Evolutionary conservation across 1,139 yeast genomes (phyloP).

Genomic region (Groenewaldozyma auringiensis): DNA sequence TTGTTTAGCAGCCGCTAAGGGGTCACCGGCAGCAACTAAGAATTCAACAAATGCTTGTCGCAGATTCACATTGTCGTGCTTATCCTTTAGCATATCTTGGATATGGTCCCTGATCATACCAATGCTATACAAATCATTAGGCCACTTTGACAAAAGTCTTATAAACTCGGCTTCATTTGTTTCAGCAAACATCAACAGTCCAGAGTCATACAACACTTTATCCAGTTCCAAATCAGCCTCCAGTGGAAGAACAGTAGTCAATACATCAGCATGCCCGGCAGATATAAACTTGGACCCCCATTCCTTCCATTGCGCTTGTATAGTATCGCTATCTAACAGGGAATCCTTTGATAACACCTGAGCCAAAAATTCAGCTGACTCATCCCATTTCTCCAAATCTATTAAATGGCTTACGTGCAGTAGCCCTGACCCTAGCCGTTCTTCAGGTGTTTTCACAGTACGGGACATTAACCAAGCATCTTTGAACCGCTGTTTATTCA

Average conservation of each 20-base stretch:
- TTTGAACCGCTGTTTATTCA: slow-evolving; percentile 44
- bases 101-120: slow-evolving; percentile 40
- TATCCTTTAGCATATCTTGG: slow-evolving; percentile 36
- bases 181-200: slow-evolving; percentile 34
- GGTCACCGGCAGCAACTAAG: slow-evolving; percentile 44
- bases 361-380: slow-evolving; percentile 46
- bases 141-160: slow-evolving; percentile 51
- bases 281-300: slow-evolving; percentile 54
- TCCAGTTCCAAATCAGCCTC: slow-evolving; percentile 36
- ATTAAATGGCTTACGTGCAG: slow-evolving; percentile 53
- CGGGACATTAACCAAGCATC: slow-evolving; percentile 76
- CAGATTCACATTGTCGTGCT: slow-evolving; percentile 26
- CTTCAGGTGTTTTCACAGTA: slow-evolving; percentile 43
- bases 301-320: slow-evolving; percentile 50
- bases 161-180: slow-evolving; percentile 33
- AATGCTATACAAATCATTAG: slow-evolving; percentile 45
- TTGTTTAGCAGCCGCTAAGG: slow-evolving; percentile 55
- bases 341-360: slow-evolving; percentile 34
- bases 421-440: slow-evolving; percentile 55
- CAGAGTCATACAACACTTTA: slow-evolving; percentile 38
- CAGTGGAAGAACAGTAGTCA: slow-evolving; percentile 51
- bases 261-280: slow-evolving; percentile 39
- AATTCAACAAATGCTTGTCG: slow-evolving; percentile 26
- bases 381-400: slow-evolving; percentile 44
- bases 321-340: slow-evolving; percentile 16